Evolutionary conservation across 208 protist species (phyloP).

Genomic region (Crithidia bombi): DNA sequence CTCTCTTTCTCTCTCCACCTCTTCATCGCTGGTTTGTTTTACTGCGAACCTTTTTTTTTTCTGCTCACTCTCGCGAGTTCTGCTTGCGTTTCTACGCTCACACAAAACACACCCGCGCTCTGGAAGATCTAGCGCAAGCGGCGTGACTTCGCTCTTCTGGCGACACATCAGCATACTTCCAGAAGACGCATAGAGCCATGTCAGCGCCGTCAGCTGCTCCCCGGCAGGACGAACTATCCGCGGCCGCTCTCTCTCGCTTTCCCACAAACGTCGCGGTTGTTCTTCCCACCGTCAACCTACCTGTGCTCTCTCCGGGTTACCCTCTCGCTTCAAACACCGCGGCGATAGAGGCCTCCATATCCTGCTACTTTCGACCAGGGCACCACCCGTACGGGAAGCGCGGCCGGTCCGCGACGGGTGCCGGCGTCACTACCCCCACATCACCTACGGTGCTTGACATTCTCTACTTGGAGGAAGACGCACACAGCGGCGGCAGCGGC

Average conservation of each 20-base stretch:
- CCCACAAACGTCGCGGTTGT: background rate
- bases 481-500: background rate
- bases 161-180: too few species aligned
- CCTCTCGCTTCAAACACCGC: constrained; percentile 19
- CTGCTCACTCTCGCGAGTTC: too few species aligned
- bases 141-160: too few species aligned
- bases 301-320: constrained; percentile 25
- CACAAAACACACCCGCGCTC: too few species aligned
- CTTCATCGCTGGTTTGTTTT: too few species aligned
- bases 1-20: too few species aligned
- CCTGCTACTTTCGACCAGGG: constrained; percentile 19
- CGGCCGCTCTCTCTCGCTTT: too few species aligned
- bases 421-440: background rate
- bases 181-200: too few species aligned
- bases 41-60: too few species aligned
- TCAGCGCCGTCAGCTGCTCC: background rate
- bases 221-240: background rate
- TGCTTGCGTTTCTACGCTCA: too few species aligned
- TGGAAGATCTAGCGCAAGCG: too few species aligned
- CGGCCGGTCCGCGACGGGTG: constrained; percentile 6
- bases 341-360: constrained; percentile 23
- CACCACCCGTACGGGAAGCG: constrained; percentile 21
- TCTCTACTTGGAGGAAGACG: constrained; percentile 15
- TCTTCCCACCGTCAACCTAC: constrained; percentile 21
- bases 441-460: constrained; percentile 19